Evolutionary conservation across 257 asterid genomes (phyloP), one percentile per base, ranked within the genome.

Genomic region (Solanum boliviense): DNA sequence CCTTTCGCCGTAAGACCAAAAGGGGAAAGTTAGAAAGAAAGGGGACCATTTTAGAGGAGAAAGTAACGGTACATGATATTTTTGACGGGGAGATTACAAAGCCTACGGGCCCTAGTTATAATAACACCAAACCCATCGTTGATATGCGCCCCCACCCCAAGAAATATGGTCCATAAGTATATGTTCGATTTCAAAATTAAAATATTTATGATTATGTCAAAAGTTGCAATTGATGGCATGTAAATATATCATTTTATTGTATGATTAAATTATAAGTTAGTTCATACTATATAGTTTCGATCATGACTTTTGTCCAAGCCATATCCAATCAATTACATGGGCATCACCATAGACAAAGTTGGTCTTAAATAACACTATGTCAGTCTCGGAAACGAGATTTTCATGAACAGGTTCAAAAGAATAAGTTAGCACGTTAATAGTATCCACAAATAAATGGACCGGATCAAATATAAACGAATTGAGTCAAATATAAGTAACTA

Each of bases 21-120:
- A 31, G 36, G 86, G 87, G 70, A 86, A 86, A 82, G 67, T 58
- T 7, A 16, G 29, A 65, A 31, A 81, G 35, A 31, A 27, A 29
- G 27, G 70, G 88, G 88, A 84, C 88, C 91, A 87, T 65, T 48
- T 84, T 38, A 13, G 9, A 10, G 6, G 86, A 68, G 85, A 89
- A 89, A 91, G 90, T 86, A 79, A 89, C 88, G 90, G 88, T 84
- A 87, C 87, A 23, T 85, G 83, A 86, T 86, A 36, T 87, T 81
- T 74, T 36, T 62, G 86, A 86, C 62, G 83, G 84, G 68, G 85
- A 27, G 85, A 81, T 46, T 29, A 46, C 70, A 16, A 18, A 29
- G 68, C 85, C 85, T 81, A 81, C 4, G 16, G 23, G 29, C 70
- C 85, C 70, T 29, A 48, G 41, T 48, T 70, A 82, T 29, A 48